phyloP scores from a whole-genome alignment of 225 moss, liverwort and hornwort genomes.

The Bryum argenteum region DNA sequence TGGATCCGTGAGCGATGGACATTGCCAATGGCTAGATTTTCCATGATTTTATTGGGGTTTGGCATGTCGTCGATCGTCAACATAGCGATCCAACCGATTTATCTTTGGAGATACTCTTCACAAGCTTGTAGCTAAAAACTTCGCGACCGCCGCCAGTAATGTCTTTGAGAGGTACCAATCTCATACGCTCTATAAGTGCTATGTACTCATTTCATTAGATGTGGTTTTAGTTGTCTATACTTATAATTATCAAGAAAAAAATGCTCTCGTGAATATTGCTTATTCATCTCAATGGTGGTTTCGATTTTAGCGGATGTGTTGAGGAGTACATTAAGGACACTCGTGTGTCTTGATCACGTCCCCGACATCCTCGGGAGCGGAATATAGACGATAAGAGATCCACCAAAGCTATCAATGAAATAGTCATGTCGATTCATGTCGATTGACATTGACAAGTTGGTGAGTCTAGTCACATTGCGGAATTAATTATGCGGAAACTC shows the following conservation, averaged over 20 bases:
- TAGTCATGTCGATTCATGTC: constrained; percentile 98
- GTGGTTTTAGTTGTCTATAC: no score
- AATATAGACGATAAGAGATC: constrained; percentile 83
- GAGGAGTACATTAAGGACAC: constrained; percentile 76
- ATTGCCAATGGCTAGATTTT: constrained; percentile 76
- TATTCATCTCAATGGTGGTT: neutral
- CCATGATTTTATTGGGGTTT: constrained; percentile 86
- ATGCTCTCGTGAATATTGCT: neutral
- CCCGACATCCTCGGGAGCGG: constrained; percentile 88
- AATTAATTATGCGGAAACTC: neutral
- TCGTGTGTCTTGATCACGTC: constrained; percentile 86
- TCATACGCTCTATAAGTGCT: neutral
- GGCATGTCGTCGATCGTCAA: constrained; percentile 64
- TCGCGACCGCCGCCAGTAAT: constrained; percentile 79
- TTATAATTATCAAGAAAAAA: no score
- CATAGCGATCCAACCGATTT: constrained; percentile 70
- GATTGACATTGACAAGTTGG: constrained; percentile 96
- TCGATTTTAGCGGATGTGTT: constrained; percentile 74
- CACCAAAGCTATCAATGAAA: constrained; percentile 93
- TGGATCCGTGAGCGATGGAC: constrained; percentile 81
- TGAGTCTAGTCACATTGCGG: constrained; percentile 32
- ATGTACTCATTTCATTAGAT: no score
- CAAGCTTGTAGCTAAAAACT: constrained; percentile 90
- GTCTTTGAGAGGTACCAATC: constrained; percentile 59
- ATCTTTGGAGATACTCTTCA: constrained; percentile 88